Conservation (phyloP, 2,329 filamentous ascomycete species). For the Colletotrichum acutatum region DNA sequence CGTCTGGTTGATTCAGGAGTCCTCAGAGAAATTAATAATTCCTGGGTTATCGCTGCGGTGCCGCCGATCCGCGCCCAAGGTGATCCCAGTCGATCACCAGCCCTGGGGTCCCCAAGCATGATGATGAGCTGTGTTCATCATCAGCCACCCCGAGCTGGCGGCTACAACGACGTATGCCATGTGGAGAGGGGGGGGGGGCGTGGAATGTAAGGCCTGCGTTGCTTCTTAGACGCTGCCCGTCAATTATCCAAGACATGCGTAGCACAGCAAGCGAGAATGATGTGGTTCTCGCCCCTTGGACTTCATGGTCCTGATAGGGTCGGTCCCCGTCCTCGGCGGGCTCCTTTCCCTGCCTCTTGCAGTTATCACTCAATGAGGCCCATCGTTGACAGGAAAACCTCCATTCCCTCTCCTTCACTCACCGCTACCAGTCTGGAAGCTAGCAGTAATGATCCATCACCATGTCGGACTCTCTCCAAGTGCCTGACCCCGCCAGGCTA, state of each 20-base stretch:
- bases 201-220: background rate
- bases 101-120: constrained; percentile 9
- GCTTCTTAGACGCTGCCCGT: constrained; percentile 8
- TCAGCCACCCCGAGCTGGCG: constrained; percentile 18
- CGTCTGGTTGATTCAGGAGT: constrained; percentile 28
- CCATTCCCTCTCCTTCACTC: constrained; percentile 4
- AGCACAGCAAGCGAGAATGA: constrained; percentile 17
- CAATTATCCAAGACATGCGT: constrained; percentile 22
- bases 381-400: constrained; percentile 12
- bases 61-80: constrained; percentile 14
- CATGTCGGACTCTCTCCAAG: constrained; percentile 23
- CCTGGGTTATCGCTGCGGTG: constrained; percentile 12
- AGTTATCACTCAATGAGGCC: constrained; percentile 32
- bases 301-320: constrained; percentile 16
- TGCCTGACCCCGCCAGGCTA: constrained; percentile 28
- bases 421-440: background rate
- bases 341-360: constrained; percentile 14
- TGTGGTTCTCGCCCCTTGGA: constrained; percentile 15
- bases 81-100: background rate
- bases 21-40: constrained; percentile 26
- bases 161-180: constrained; percentile 17
- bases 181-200: background rate
- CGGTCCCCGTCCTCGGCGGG: constrained; percentile 2
- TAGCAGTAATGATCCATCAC: constrained; percentile 12
- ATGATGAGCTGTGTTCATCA: background rate